phyloP scores from a whole-genome alignment of 1,284 basidiomycete genomes.

The Chalciporus sp. region DNA sequence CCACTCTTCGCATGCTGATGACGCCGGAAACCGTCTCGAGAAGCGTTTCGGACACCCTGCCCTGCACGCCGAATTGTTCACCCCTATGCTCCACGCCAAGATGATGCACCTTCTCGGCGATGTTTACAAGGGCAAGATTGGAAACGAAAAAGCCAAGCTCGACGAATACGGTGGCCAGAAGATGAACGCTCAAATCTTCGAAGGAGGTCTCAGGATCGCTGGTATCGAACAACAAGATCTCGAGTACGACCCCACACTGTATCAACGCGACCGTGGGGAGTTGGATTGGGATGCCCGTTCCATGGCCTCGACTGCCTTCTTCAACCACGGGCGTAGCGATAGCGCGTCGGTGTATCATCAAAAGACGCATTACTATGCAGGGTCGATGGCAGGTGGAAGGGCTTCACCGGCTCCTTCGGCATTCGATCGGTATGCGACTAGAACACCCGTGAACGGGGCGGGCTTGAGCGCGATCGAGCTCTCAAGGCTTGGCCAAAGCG shows the following conservation, averaged over 20 bases:
- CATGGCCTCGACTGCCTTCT: slow-evolving; percentile 58
- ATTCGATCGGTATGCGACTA: slow-evolving; percentile 60
- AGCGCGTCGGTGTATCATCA: slow-evolving; percentile 43
- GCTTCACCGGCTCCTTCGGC: slow-evolving; percentile 46
- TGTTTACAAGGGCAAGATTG: slow-evolving; percentile 75
- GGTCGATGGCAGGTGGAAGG: slow-evolving; percentile 38
- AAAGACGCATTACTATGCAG: slow-evolving; percentile 47
- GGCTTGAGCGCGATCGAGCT: slow-evolving; percentile 56
- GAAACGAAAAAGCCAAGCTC: slow-evolving; percentile 60
- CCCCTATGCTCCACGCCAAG: slow-evolving; percentile 85
- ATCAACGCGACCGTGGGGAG: slow-evolving; percentile 77
- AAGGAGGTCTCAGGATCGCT: slow-evolving; percentile 78
- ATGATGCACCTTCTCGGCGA: slow-evolving; percentile 77
- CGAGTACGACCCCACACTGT: slow-evolving; percentile 74
- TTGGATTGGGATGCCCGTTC: slow-evolving; percentile 79
- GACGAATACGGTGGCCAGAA: slow-evolving; percentile 76
- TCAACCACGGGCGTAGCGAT: slow-evolving; percentile 41
- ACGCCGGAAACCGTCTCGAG: slow-evolving; percentile 68
- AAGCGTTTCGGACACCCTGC: slow-evolving; percentile 88
- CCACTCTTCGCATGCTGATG: slow-evolving; percentile 72
- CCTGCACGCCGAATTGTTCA: slow-evolving; percentile 78
- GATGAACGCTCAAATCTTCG: slow-evolving; percentile 69
- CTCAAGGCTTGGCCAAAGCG: slow-evolving; percentile 50
- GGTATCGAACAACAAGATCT: slow-evolving; percentile 74
- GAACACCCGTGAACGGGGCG: slow-evolving; percentile 36